Evolutionary conservation across 768 basidiomycete species (phyloP), one percentile per base, ranked within the genome.

Genomic region (Trametes cingulata): DNA sequence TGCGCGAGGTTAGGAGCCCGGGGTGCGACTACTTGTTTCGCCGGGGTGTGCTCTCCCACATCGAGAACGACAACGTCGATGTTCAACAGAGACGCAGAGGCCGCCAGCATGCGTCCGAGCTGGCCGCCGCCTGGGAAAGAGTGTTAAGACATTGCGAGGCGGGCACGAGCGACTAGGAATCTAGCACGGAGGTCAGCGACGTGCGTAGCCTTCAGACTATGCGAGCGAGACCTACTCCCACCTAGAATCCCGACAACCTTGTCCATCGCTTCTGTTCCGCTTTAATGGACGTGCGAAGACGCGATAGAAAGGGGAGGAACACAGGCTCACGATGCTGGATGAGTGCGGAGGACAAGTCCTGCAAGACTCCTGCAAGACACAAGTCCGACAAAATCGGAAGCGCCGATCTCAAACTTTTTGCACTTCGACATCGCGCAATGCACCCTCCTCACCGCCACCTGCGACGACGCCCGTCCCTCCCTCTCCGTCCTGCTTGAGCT

Each of bases 81-180:
- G 68, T 94, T 91, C 50, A 98, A 82, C 33, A 93, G 81, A 2
- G 95, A 88, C 3, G 96, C 95, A 0, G 95, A 87, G 33, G 88
- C 87, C 4, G 89, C 91, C 14, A 99, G 83, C 97, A 99, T 99
- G 22, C 96, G 93, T 24, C 96, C 96, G 24, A 99, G 85, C 75
- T 98, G 96, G 63, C 96, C 95, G 37, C 97, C 97, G 63, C 96
- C 96, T 95, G 54, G 12, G 24, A 47, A 25, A 36, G 27, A 52
- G 46, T 37, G 46, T 41, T 45, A 37, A 39, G 55, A 53, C 41
- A 58, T 51, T 37, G 42, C 35, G 46, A 33, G 13, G 45, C n/a
- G 41, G 17, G 45, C 17, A 36, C 36, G 35, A n/a, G 29, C 33
- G 45, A 56, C 35, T 50, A 53, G 62, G 43, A 40, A 51, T 27